Base-by-base conservation (phyloP, 1,284 basidiomycete species). In the Psilocybe mexicana region DNA sequence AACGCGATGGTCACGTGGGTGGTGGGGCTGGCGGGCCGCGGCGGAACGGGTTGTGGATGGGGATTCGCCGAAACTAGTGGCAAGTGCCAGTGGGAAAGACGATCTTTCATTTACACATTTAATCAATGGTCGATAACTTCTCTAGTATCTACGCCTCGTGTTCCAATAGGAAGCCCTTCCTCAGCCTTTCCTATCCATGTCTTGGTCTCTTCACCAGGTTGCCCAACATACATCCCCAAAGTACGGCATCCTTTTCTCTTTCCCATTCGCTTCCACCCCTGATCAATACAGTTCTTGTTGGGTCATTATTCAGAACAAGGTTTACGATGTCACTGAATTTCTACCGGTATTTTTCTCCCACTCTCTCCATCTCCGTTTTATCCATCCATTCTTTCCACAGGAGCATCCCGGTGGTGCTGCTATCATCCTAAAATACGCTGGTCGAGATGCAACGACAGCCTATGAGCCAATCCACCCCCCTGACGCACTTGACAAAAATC, bases 251-350 rank as follows among this genome's bases (percentile, higher is more conserved):
- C 51, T 51, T 36, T 47, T 10, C n/a, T 40, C 4, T 40, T 58
- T 54, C 51, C 43, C 40, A 47, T 57, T 25, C 12, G 14, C 24
- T 36, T 14, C 24, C 49, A 45, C n/a, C 59, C 57, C 62, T 57
- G 46, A 65, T 49, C 44, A 49, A 33, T 61, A 55, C 57, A 88
- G 87, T 47, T 88, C 86, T n/a, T 93, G 92, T 72, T 96, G 93
- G 94, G 89, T 96, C 61, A 87, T 96, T 65, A 90, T 95, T 61
- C 78, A 83, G 61, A 82, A 86, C 72, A 78, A 81, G 55, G 88
- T 92, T 23, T 93, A 90, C 72, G 90, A 92, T 74, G 89, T 96
- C 56, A 95, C 94, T 4, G 87, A 91, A 10, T 96, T 96, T 70
- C 74, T 96, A 46, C 72, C 81, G 52, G 88, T 88, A 62, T 47